These are phyloP conservation scores for Cornus kousa DNA, from an alignment of 148 eudicot species.

Conservation along the genomic window DNA sequence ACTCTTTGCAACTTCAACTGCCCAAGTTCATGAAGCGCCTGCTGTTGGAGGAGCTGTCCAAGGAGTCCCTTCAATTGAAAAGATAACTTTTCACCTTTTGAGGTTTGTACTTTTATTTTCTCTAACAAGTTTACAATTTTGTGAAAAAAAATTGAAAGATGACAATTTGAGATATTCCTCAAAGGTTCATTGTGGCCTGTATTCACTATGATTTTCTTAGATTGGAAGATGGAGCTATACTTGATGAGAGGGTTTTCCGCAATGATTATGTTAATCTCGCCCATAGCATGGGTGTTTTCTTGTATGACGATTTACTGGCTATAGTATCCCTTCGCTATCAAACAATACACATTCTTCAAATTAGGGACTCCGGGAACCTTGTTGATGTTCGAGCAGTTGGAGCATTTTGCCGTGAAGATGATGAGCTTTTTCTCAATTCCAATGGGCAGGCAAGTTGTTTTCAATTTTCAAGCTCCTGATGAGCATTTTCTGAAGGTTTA, in stretches of 20 bases:
- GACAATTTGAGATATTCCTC: neutral
- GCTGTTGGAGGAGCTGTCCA: constrained; percentile 75
- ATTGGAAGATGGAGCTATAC: constrained; percentile 80
- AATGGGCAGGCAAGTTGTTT: constrained; percentile 68
- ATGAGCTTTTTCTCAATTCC: constrained; percentile 83
- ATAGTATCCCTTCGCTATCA: constrained; percentile 92
- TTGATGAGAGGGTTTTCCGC: constrained; percentile 85
- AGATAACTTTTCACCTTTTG: constrained; percentile 83
- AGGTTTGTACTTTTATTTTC: constrained; percentile 45
- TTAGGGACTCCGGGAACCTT: constrained; percentile 85
- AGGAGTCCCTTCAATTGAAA: constrained; percentile 87
- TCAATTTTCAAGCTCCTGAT: constrained; percentile 5
- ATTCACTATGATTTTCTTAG: constrained; percentile 31
- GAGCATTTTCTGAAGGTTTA: neutral
- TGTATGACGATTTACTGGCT: constrained; percentile 90
- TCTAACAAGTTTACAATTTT: neutral
- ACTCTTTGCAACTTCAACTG: constrained; percentile 91
- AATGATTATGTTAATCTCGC: constrained; percentile 85
- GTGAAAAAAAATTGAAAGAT: neutral
- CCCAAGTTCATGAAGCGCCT: constrained; percentile 83
- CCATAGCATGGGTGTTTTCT: constrained; percentile 79
- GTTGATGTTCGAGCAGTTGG: constrained; percentile 90
- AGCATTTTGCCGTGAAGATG: constrained; percentile 91
- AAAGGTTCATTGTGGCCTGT: neutral
- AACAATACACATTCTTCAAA: constrained; percentile 87